Base-by-base conservation (phyloP, 2,329 filamentous ascomycete species). In the Fusarium stilboides region DNA sequence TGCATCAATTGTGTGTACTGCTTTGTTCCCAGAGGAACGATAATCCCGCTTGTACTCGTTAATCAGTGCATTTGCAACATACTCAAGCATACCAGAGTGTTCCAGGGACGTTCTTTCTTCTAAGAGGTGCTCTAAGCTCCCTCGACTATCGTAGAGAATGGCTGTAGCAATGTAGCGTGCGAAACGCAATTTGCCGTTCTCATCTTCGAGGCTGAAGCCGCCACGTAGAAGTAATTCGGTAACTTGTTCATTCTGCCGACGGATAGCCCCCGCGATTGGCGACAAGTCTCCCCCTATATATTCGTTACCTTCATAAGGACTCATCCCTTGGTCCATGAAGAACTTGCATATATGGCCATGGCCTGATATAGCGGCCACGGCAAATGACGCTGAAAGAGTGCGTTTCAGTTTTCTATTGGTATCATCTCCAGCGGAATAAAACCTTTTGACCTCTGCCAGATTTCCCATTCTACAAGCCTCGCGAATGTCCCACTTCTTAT, bases 401-500 rank as follows among this genome's bases (percentile, higher is more conserved):
- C 26, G 6, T 9, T 28, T 9, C 26, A 8, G 6, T 3, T 10
- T 28, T 28, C 9, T 28, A 1, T 0, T 1, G 1, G 2, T 2
- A 1, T 2, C 1, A 15, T 26, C 3, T 1, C 56, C 56, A 1
- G n/a, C 24, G 2, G 12, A 6, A 0, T 64, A 44, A 0, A 64
- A 37, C 4, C 10, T 13, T 1, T 42, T 62, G 13, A 62, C 39
- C 2, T 45, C 20, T 0, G 17, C 34, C 0, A 64, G 20, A 0
- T 50, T 3, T 0, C 61, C 50, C 4, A 1, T 3, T 5, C 20
- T 22, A 3, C 44, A 64, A 6, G 59, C 61, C 2, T 45, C 34
- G 1, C 6, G 0, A 9, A 62, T 2, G 1, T 31, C 6, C 26
- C 15, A 26, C 12, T 8, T 0, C 0, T 8, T 4, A 0, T 3